Conservation (phyloP, 106 monocot genomes). For the Phalaenopsis equestris region DNA sequence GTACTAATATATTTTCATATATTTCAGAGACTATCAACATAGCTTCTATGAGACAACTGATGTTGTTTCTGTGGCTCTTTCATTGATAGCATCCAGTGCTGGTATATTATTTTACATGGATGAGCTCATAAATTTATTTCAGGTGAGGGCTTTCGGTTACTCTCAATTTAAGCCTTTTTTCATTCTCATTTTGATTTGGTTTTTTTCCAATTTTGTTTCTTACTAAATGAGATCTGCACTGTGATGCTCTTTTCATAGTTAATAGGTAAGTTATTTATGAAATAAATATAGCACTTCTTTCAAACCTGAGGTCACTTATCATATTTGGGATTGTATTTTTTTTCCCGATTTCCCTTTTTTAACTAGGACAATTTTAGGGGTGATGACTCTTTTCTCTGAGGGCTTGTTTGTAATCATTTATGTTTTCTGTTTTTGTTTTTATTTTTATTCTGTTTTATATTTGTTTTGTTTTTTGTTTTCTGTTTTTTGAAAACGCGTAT, state of each 20-base stretch:
- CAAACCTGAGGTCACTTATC: neutral
- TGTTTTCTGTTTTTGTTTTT: no score
- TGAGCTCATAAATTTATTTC: constrained; percentile 37
- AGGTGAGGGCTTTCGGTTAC: constrained; percentile 22
- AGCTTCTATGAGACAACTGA: constrained; percentile 29
- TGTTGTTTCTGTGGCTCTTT: constrained; percentile 33
- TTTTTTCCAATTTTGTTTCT: neutral
- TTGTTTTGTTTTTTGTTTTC: no score
- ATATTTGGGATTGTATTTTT: neutral
- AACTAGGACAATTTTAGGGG: neutral
- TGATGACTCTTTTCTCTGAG: neutral
- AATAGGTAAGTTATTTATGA: no score
- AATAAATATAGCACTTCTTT: neutral
- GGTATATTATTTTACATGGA: constrained; percentile 38
- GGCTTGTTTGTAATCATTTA: no score
- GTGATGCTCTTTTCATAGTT: no score
- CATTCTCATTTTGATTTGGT: neutral
- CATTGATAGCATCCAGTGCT: constrained; percentile 17
- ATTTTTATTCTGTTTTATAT: no score
- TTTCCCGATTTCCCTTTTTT: neutral
- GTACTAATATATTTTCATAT: constrained; percentile 7
- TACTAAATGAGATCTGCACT: neutral
- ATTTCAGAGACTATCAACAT: constrained; percentile 46
- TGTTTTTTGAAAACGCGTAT: no score
- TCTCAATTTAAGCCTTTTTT: neutral